phyloP scores from a whole-genome alignment of 208 protist species.

The Wallacemonas rigidus region DNA sequence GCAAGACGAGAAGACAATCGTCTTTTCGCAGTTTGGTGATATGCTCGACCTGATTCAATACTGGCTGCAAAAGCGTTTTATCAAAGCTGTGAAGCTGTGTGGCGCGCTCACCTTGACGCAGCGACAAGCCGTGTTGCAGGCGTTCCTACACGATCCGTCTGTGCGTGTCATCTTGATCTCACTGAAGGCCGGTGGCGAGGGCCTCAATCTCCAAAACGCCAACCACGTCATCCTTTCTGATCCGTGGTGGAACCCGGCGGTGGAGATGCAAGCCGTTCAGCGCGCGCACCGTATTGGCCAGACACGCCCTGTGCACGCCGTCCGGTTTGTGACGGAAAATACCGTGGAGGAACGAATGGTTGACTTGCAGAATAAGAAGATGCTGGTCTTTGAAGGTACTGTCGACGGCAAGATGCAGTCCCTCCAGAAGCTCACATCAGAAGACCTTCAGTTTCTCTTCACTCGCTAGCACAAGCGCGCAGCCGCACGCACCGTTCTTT shows the following conservation, averaged over 20 bases:
- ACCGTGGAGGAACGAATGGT: constrained; percentile 93
- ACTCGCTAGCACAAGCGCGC: constrained; percentile 50
- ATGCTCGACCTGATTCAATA: constrained; percentile 96
- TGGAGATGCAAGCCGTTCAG: constrained; percentile 98
- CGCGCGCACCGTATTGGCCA: constrained; percentile 98
- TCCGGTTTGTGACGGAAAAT: constrained; percentile 95
- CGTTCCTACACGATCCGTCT: constrained; percentile 77
- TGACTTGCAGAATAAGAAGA: constrained; percentile 93
- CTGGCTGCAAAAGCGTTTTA: constrained; percentile 66
- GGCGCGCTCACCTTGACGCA: constrained; percentile 88
- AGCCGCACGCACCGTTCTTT: not conserved
- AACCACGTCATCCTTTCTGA: constrained; percentile 99
- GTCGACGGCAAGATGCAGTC: constrained; percentile 90
- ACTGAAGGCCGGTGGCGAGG: constrained; percentile 98
- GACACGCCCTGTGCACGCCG: constrained; percentile 95
- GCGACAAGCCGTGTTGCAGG: constrained; percentile 81
- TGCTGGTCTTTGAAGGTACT: constrained; percentile 93
- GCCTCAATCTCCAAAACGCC: constrained; percentile 98
- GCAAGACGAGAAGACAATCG: constrained; percentile 89
- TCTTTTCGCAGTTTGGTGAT: constrained; percentile 96
- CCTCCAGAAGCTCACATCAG: constrained; percentile 76
- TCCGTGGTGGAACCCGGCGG: constrained; percentile 97
- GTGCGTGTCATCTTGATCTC: constrained; percentile 97
- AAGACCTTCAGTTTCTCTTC: constrained; percentile 92
- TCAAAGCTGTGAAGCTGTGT: constrained; percentile 90